Evolutionary conservation across 1,284 basidiomycete species (phyloP).

Genomic region (Ganoderma sinense): DNA sequence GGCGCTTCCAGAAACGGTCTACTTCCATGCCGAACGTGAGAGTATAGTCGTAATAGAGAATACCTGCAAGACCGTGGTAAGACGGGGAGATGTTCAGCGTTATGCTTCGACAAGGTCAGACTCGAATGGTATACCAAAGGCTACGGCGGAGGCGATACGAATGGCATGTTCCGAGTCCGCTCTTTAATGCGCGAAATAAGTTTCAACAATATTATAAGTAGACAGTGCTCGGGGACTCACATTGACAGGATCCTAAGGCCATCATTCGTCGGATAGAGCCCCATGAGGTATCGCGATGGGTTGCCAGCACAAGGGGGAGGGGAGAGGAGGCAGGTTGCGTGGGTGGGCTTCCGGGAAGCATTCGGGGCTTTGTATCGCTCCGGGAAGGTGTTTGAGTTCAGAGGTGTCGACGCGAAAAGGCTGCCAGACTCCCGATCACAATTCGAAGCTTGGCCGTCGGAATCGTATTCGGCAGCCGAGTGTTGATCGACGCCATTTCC

Average conservation of each 20-base stretch:
- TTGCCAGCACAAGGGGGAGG: neutral
- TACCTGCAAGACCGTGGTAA: neutral
- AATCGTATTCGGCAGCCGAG: neutral
- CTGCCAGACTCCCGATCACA: neutral
- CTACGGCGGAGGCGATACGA: neutral
- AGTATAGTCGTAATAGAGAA: slow-evolving; percentile 14
- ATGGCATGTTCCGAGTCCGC: neutral
- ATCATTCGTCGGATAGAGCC: neutral
- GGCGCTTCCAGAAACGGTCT: slow-evolving; percentile 13
- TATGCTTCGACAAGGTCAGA: too few relatives aligned
- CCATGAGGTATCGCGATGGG: neutral
- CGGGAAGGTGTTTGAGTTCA: neutral
- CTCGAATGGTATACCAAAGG: neutral
- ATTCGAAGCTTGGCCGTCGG: neutral
- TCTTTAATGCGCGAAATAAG: neutral
- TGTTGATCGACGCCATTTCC: neutral
- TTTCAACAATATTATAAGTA: neutral
- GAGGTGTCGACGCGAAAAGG: neutral
- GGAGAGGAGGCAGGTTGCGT: neutral
- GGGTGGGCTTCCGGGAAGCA: neutral
- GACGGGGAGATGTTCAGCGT: neutral
- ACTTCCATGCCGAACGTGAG: slow-evolving; percentile 41
- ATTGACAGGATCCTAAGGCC: neutral
- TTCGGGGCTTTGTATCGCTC: neutral
- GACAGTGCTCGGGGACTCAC: neutral